phyloP scores from a whole-genome alignment of 75 land plant species.

The Cupressus sempervirens region DNA sequence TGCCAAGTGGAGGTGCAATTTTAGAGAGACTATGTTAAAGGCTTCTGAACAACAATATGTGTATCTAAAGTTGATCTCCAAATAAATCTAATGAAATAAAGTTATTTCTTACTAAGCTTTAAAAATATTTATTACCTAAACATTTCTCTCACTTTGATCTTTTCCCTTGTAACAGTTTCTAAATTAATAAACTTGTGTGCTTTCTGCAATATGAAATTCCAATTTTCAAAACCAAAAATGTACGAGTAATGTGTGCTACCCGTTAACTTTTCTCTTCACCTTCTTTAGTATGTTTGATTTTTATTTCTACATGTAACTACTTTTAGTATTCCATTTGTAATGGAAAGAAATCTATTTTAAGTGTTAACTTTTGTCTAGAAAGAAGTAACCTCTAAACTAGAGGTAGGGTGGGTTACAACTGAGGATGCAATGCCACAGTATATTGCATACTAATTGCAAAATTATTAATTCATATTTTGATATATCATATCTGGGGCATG shows the following conservation, averaged over 20 bases:
- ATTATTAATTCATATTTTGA: too few relatives aligned
- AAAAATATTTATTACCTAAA: background rate
- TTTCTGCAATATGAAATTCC: background rate
- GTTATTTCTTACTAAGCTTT: background rate
- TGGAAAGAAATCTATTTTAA: background rate
- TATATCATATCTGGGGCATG: too few relatives aligned
- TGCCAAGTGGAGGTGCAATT: too few relatives aligned
- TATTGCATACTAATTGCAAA: too few relatives aligned
- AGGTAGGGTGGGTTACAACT: background rate
- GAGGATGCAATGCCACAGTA: too few relatives aligned
- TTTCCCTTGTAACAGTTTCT: background rate
- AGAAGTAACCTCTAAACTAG: background rate
- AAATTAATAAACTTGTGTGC: background rate
- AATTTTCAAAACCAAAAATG: background rate
- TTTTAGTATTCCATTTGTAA: constrained; percentile 1
- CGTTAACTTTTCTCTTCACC: background rate
- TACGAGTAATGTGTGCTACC: background rate
- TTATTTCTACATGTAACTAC: background rate
- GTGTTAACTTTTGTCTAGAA: background rate
- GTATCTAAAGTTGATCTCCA: too few relatives aligned
- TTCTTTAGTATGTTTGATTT: background rate
- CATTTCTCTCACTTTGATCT: background rate
- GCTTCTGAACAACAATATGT: too few relatives aligned
- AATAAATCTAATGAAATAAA: background rate
- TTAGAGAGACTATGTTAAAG: too few relatives aligned